These are phyloP conservation scores for Penicillium expansum DNA, from an alignment of 2,329 filamentous ascomycete species.

Conservation along the genomic window DNA sequence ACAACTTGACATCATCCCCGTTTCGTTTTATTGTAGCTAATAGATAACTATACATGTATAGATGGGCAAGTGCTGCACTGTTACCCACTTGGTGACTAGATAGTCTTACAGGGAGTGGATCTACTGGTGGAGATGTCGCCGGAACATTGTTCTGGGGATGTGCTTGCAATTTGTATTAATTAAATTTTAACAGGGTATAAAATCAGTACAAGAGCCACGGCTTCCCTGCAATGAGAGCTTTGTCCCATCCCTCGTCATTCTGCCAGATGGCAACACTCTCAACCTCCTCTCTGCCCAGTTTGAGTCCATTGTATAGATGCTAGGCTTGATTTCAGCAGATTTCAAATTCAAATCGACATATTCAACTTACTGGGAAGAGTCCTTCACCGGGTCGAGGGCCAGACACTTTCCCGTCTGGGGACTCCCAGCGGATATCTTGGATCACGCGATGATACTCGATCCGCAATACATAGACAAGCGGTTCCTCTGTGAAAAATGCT, in stretches of 20 bases:
- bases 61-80: conserved; percentile 38
- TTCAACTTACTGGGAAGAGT: conserved; percentile 39
- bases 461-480: conserved; percentile 38
- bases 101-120: not conserved
- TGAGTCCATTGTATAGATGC: conserved; percentile 42
- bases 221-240: conserved; percentile 32
- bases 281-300: conserved; percentile 37
- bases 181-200: not conserved
- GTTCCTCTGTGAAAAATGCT: conserved; percentile 38
- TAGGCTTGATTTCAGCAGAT: conserved; percentile 12
- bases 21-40: not conserved
- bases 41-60: conserved; percentile 8
- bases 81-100: conserved; percentile 36
- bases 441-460: conserved; percentile 33
- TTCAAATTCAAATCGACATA: not conserved
- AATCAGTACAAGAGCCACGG: conserved; percentile 37
- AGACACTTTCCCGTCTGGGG: conserved; percentile 37
- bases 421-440: conserved; percentile 37
- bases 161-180: not conserved
- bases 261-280: conserved; percentile 40
- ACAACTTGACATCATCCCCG: not conserved
- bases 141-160: not conserved
- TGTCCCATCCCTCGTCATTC: conserved; percentile 40
- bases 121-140: not conserved
- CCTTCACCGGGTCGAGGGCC: conserved; percentile 38